A percentile compares a stretch with the other conserved stretches of the same genome.
These are phyloP conservation scores for Scytalidium sp. DNA, from an alignment of 2,329 filamentous ascomycete genomes.

Conservation along the genomic window DNA sequence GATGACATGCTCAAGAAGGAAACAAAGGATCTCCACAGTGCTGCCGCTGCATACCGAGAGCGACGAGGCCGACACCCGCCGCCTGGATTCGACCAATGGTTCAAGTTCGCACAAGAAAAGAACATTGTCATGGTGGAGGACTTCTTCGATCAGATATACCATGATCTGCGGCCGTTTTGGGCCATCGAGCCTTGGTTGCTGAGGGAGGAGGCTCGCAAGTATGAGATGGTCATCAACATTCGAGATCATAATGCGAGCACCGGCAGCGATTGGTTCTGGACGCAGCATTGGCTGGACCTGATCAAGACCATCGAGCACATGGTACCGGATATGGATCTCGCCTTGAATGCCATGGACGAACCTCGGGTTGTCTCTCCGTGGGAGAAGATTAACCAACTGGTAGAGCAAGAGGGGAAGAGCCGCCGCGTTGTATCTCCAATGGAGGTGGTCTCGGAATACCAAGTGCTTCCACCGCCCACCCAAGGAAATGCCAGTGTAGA, in stretches of 20 bases:
- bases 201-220: constrained; percentile 49
- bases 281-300: constrained; percentile 35
- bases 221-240: constrained; percentile 60
- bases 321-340: constrained; percentile 64
- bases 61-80: constrained; percentile 59
- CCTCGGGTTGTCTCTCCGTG: constrained; percentile 57
- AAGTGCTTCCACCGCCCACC: constrained; percentile 30
- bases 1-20: constrained; percentile 37
- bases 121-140: constrained; percentile 56
- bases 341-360: constrained; percentile 64
- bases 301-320: constrained; percentile 41
- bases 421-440: constrained; percentile 55
- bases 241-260: constrained; percentile 50
- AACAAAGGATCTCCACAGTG: constrained; percentile 38
- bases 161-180: constrained; percentile 47
- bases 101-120: constrained; percentile 47
- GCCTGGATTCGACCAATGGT: constrained; percentile 60
- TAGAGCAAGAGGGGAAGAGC: constrained; percentile 42
- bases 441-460: constrained; percentile 45
- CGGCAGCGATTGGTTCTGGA: constrained; percentile 37
- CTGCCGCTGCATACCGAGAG: constrained; percentile 50
- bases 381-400: constrained; percentile 49
- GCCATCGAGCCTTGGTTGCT: constrained; percentile 40
- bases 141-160: constrained; percentile 55
- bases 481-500: constrained; percentile 30